Evolutionary conservation across 2,329 filamentous ascomycete species (phyloP).

Genomic region (Pseudocercospora fuligena): DNA sequence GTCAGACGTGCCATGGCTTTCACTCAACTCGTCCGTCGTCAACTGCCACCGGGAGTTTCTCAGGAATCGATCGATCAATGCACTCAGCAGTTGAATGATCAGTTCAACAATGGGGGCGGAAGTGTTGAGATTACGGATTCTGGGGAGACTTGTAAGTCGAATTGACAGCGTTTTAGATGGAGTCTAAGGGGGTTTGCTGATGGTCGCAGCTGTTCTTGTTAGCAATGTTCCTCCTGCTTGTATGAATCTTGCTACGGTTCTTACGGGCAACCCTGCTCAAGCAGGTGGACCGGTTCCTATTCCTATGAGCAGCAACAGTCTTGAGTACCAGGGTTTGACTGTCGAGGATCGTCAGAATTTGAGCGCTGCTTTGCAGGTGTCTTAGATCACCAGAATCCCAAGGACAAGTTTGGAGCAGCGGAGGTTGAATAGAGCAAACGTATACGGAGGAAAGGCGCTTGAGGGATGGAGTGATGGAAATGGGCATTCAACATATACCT

Average conservation of each 20-base stretch:
- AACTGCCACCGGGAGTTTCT: slow-evolving; percentile 15
- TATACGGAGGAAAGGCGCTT: not conserved
- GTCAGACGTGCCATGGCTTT: not conserved
- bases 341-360: slow-evolving; percentile 11
- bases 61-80: slow-evolving; percentile 21
- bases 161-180: too few relatives aligned
- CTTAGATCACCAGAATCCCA: not conserved
- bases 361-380: not conserved
- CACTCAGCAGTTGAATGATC: slow-evolving; percentile 15
- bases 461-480: not conserved
- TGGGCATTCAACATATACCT: slow-evolving; percentile 2
- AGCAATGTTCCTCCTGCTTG: slow-evolving; percentile 15
- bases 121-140: slow-evolving; percentile 8
- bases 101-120: not conserved
- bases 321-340: slow-evolving; percentile 13
- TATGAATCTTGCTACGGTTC: slow-evolving; percentile 16
- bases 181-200: too few relatives aligned
- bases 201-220: slow-evolving; percentile 15
- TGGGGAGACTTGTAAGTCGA: slow-evolving; percentile 10
- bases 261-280: slow-evolving; percentile 13
- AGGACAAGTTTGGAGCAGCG: not conserved
- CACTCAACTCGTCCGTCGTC: not conserved
- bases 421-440: not conserved
- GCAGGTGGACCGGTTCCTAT: slow-evolving; percentile 11
- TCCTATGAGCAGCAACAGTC: slow-evolving; percentile 14